Base-by-base conservation (phyloP, 1,139 yeast genomes). In the Geotrichum phurueaensis region DNA sequence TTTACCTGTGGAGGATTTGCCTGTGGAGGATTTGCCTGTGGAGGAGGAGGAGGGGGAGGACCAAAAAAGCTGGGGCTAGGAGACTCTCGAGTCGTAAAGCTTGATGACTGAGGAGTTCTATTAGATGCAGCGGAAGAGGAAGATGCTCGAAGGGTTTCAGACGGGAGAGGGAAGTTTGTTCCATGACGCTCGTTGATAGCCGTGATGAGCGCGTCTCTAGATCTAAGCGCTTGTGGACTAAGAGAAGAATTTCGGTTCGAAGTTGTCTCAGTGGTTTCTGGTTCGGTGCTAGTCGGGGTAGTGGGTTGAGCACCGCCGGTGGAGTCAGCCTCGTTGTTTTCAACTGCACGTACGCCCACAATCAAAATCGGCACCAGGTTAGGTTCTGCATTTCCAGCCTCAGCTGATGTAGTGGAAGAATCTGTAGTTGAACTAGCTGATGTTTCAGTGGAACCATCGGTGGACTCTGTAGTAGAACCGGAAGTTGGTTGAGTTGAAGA, bases 321-420 rank as follows among this genome's bases (percentile, higher is more conserved):
- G 4, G 31, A 25, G 2, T 47, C 43, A 20, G 12, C n/a, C 18
- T 53, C 58, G 31, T 23, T 49, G 27, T 52, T 56, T 39, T 68
- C 70, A 7, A 77, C 78, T 0, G 83, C 78, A 23, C 84, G 71
- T n/a, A 83, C 80, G 3, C 86, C 85, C n/a, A 83, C 80, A 45
- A 83, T 79, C 64, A 83, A 70, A 5, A 83, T 82, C 0, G 87
- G 87, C 1, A 83, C 77, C 62, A 76, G 69, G 25, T 72, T 71
- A 23, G 69, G 66, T 12, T 67, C 66, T n/a, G 64, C 68, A 27
- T 59, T 58, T 36, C 43, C 60, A 47, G 43, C 56, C 13, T 36
- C 31, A 18, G 18, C n/a, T 39, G 43, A 47, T 20, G 56, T 39
- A 22, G 56, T 22, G 29, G 36, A 9, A 15, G 56, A 23, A 39